Evolutionary conservation across 768 basidiomycete genomes (phyloP), one percentile per base, ranked within the genome.

Genomic region (Tricholoma sp.): DNA sequence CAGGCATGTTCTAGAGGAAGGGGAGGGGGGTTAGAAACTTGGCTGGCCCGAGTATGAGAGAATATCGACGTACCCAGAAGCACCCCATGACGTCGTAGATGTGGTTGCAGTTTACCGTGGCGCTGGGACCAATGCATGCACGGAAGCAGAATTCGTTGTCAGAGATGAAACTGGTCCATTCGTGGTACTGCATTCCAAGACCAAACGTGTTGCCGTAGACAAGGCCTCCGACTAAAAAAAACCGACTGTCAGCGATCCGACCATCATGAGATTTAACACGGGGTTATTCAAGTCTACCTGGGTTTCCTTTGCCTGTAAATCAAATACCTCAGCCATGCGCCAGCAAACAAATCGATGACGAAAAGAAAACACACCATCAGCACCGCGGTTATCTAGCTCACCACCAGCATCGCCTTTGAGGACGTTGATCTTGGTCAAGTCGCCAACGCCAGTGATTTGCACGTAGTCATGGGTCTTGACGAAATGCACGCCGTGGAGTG

Each of bases 91-190:
- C 76, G 61, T 91, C 89, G 61, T 84, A 90, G 62, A 88, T 86
- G 75, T 94, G 88, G 69, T 89, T 83, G 77, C 90, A 92, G 55
- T 79, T 76, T 21, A 72, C 69, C 4, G 76, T 78, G 0, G 84
- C 79, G 53, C 83, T 79, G 11, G 80, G 70, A 14, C 84, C 84
- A 6, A 75, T 67, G 71, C 92, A 94, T 2, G 84, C 76, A 60
- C 90, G 89, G 66, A 90, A 71, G 73, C 90, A 93, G 72, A 89
- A 88, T 57, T 74, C 69, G 45, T 61, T 68, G 29, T 80, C 80
- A 27, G 89, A 90, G 63, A 92, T 84, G 75, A 92, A 93, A 70
- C 79, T 83, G 39, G 88, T 91, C 92, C 93, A 94, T 67, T 92
- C 87, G 63, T 89, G 86, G 67, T 88, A 80, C 69, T 92, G 74